Evolutionary conservation across 1,284 basidiomycete genomes (phyloP).

Genomic region (Ceratobasidium theobromae): DNA sequence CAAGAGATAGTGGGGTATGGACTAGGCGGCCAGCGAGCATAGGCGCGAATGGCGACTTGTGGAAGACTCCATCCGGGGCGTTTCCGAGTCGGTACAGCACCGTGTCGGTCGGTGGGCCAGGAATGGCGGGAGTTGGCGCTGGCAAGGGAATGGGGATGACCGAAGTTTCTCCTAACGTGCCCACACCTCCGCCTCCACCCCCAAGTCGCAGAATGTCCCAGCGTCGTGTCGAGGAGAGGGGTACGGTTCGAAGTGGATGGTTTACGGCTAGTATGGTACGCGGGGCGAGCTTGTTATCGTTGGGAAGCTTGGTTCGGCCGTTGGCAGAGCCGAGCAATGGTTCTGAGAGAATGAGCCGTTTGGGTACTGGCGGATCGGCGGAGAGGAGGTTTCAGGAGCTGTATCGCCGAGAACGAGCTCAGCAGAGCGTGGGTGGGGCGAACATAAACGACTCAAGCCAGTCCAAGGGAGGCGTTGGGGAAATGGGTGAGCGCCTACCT

Average conservation of each 20-base stretch:
- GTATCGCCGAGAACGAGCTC: conserved; percentile 9
- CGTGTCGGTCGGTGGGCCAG: conserved; percentile 1
- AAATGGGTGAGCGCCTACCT: background rate
- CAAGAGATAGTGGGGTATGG: background rate
- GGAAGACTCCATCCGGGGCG: conserved; percentile 5
- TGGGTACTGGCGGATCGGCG: conserved; percentile 8
- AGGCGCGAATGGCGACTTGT: conserved; percentile 10
- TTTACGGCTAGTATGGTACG: conserved; percentile 24
- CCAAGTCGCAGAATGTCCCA: background rate
- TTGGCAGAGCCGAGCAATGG: background rate
- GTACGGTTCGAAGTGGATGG: conserved; percentile 28
- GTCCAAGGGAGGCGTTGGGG: background rate
- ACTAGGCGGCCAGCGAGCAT: background rate
- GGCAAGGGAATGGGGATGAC: background rate
- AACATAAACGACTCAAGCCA: background rate
- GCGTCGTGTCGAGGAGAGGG: background rate
- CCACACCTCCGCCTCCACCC: background rate
- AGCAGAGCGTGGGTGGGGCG: background rate
- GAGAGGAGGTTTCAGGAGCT: conserved; percentile 23
- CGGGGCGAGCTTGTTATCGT: conserved; percentile 17
- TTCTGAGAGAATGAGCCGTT: background rate
- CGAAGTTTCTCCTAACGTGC: background rate
- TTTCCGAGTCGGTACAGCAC: background rate
- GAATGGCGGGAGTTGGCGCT: conserved; percentile 22
- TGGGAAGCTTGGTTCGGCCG: conserved; percentile 1